Evolutionary conservation across 306 rosid species (phyloP).

Genomic region (Hippophae tibetana): DNA sequence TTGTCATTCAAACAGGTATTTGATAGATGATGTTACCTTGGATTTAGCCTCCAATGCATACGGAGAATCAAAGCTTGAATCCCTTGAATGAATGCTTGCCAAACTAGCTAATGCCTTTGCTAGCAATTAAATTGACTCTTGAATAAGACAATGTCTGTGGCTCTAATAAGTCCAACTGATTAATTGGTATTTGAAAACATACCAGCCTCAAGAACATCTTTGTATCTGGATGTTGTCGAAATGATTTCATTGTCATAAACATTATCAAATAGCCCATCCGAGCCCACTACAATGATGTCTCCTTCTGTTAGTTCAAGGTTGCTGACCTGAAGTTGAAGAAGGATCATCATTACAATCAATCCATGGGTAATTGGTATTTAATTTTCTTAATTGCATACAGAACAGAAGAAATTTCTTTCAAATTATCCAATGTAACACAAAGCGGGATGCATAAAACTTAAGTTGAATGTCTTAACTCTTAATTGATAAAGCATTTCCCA

Average conservation of each 20-base stretch:
- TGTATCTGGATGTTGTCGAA: conserved; percentile 28
- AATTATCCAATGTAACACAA: too few species aligned
- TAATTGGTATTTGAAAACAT: conserved; percentile 19
- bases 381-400: too few species aligned
- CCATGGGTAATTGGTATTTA: neutral
- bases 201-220: conserved; percentile 68
- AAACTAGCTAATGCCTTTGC: conserved; percentile 87
- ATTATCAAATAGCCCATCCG: conserved; percentile 79
- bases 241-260: conserved; percentile 65
- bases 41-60: conserved; percentile 80
- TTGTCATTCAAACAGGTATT: neutral
- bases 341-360: neutral
- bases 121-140: conserved; percentile 40
- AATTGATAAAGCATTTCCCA: too few species aligned
- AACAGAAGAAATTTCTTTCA: too few species aligned
- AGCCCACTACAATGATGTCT: conserved; percentile 73
- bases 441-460: too few species aligned
- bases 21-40: conserved; percentile 31
- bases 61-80: conserved; percentile 78
- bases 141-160: conserved; percentile 7
- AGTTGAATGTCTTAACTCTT: too few species aligned
- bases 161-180: conserved; percentile 2
- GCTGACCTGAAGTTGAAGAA: conserved; percentile 44
- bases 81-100: conserved; percentile 68
- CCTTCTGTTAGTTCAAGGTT: conserved; percentile 55